Base-by-base conservation (phyloP, 441 rosid species). In the Populus hybrid region DNA sequence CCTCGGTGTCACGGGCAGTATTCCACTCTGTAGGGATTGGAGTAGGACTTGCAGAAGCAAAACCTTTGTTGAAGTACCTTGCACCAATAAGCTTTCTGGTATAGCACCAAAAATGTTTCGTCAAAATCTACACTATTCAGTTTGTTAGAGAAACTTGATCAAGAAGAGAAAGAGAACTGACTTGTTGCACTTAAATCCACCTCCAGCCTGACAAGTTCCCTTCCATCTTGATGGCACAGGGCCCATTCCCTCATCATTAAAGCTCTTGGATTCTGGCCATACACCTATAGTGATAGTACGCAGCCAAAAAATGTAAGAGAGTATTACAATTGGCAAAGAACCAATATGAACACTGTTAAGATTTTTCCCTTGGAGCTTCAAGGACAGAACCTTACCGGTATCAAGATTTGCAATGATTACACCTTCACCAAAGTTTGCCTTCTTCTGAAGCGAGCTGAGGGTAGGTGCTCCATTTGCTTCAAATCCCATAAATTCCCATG, bases 71-170 rank as follows among this genome's bases (percentile, higher is more conserved):
- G 71, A 86, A 92, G 31, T 87, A 83, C 75, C 85, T 88, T 9
- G 95, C 97, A 0, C 98, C 97, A 64, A 94, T 94, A 10, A 94
- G 81, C 76, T 94, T 94, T 65, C 91, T 82, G 75, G 2, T 3
- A 1, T 0, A 31, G 4, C 9, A 24, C 36, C 14, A 1, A 63
- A 18, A 4, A 6, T 72, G 7, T 7, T 20, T 11, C 35, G 53
- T 11, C 18, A 45, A 45, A 45, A 45, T 14, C 20, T 45, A 12
- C 20, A 45, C 16, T 5, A 14, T 45, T 14, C 20, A 21, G 23
- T 11, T 11, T 4, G 10, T 69, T n/a, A 7, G 50, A 23, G n/a
- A 70, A 11, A 64, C 28, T 24, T 24, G 16, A 64, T 18, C 12
- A 24, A 23, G 0, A 16, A 33, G 11, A 16, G 16, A 69, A 10